Conservation (phyloP, 805 yeast genomes). For the Isabelozyma rhagii region DNA sequence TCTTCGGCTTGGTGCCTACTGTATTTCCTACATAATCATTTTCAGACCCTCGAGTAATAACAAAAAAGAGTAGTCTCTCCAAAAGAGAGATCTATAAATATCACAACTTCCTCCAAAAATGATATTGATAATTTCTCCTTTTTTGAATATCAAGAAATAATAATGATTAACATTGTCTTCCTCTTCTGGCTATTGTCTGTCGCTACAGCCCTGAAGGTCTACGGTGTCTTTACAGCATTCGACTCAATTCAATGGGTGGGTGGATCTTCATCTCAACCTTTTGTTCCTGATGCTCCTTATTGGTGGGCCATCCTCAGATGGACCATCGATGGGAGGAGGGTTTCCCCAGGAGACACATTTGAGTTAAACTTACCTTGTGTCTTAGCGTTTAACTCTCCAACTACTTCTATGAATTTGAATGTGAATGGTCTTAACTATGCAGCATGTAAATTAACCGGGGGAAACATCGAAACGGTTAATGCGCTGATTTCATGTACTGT, state of each 20-base stretch:
- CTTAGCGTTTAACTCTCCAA: slow-evolving; percentile 2
- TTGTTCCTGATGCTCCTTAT: neutral
- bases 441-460: slow-evolving; percentile 15
- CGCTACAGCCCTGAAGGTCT: neutral
- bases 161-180: neutral
- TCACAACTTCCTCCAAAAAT: too few relatives aligned
- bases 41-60: too few relatives aligned
- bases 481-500: slow-evolving; percentile 17
- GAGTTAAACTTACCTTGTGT: slow-evolving; percentile 23
- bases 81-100: too few relatives aligned
- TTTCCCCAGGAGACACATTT: slow-evolving; percentile 23
- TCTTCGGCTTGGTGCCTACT: too few relatives aligned
- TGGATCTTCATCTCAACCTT: neutral
- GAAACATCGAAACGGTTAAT: slow-evolving; percentile 11
- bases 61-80: too few relatives aligned
- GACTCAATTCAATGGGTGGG: neutral
- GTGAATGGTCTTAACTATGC: slow-evolving; percentile 15
- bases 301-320: slow-evolving; percentile 20
- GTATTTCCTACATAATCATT: too few relatives aligned
- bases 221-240: neutral
- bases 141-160: too few relatives aligned
- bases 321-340: slow-evolving; percentile 13
- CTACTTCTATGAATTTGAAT: neutral
- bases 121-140: too few relatives aligned
- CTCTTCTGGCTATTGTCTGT: neutral